Conservation (phyloP, 768 basidiomycete species). For the Boletus pseudopeckii region DNA sequence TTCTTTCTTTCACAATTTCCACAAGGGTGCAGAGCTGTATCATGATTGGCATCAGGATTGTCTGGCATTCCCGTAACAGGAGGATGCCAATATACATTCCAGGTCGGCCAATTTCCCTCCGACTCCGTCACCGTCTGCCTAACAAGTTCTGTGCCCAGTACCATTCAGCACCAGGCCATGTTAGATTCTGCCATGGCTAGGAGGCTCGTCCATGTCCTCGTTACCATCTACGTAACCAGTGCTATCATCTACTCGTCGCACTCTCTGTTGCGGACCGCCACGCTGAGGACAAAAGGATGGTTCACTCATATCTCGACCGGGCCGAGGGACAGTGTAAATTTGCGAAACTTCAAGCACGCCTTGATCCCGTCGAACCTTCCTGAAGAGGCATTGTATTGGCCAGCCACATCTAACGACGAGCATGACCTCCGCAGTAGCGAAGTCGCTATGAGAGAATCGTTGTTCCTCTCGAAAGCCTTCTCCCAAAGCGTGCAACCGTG, state of each 20-base stretch:
- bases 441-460: conserved; percentile 41
- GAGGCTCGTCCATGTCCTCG: conserved; percentile 14
- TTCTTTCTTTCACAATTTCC: neutral
- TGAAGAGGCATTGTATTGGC: conserved; percentile 25
- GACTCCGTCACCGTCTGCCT: neutral
- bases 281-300: conserved; percentile 7
- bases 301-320: neutral
- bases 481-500: conserved; percentile 67
- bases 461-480: conserved; percentile 69
- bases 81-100: conserved; percentile 17
- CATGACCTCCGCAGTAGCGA: neutral
- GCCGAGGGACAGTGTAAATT: neutral
- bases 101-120: neutral
- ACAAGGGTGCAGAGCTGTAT: neutral
- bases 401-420: neutral
- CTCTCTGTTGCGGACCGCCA: conserved; percentile 16
- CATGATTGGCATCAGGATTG: neutral
- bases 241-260: conserved; percentile 34
- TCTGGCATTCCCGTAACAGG: neutral
- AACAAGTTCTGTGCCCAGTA: neutral
- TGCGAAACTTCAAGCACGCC: neutral
- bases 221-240: conserved; percentile 21
- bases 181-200: conserved; percentile 5
- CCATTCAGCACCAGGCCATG: neutral
- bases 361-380: conserved; percentile 1